Percentiles rank a stretch among this genome's conserved stretches.
Conservation (phyloP, 805 yeast genomes). For the Candida ficus region DNA sequence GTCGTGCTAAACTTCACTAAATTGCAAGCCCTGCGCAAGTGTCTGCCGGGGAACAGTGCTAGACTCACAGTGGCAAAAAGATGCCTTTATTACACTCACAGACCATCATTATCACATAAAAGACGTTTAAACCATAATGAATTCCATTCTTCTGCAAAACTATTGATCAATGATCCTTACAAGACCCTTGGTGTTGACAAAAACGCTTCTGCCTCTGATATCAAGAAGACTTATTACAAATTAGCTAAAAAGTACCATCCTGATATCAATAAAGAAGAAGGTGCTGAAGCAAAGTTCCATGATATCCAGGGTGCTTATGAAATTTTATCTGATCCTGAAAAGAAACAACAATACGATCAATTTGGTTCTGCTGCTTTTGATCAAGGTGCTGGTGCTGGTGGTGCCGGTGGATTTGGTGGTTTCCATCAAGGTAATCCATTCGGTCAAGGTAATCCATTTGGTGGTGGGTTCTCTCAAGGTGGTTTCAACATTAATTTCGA, state of each 20-base stretch:
- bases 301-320: constrained; percentile 94
- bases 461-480: constrained; percentile 30
- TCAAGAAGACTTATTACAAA: constrained; percentile 91
- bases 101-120: constrained; percentile 1
- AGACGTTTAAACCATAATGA: neutral
- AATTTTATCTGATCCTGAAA: constrained; percentile 75
- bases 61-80: constrained; percentile 3
- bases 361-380: constrained; percentile 86
- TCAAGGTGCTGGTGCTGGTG: constrained; percentile 28
- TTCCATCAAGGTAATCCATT: constrained; percentile 36
- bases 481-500: constrained; percentile 44
- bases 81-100: neutral
- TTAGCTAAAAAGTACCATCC: constrained; percentile 95
- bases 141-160: constrained; percentile 40
- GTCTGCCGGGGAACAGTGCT: neutral
- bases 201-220: constrained; percentile 70
- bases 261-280: constrained; percentile 88
- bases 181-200: constrained; percentile 71
- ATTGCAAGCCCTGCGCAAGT: neutral
- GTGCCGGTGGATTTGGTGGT: constrained; percentile 41
- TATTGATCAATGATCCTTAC: constrained; percentile 66
- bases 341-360: constrained; percentile 86
- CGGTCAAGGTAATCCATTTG: constrained; percentile 40
- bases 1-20: neutral
- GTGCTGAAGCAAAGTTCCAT: constrained; percentile 85